Percentiles rank a stretch among this genome's conserved stretches.
These are phyloP conservation scores for Paraglomus brasilianum DNA, from an alignment of 192 early-diverging fungal genomes.

Conservation along the genomic window DNA sequence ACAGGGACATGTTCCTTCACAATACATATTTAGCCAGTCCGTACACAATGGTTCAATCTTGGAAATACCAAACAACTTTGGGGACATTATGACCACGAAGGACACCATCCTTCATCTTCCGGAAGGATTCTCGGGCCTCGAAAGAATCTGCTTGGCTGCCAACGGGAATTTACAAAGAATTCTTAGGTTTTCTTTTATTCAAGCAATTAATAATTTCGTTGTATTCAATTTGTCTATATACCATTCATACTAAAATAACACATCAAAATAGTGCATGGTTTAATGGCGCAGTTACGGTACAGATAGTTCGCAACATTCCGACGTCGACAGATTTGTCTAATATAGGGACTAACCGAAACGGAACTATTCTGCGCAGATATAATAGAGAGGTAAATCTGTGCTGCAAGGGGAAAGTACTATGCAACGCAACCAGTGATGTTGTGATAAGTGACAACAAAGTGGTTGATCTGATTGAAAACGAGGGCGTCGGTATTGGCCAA, in stretches of 20 bases:
- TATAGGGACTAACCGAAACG: background rate
- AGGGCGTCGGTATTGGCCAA: slow-evolving; percentile 47
- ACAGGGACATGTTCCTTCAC: too few relatives aligned
- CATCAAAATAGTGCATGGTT: slow-evolving; percentile 41
- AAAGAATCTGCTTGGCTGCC: slow-evolving; percentile 44
- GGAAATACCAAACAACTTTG: slow-evolving; percentile 45
- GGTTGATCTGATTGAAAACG: slow-evolving; percentile 39
- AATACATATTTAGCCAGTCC: too few relatives aligned
- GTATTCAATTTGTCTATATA: background rate
- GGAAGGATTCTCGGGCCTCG: slow-evolving; percentile 41
- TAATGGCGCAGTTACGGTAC: slow-evolving; percentile 37
- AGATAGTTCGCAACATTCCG: slow-evolving; percentile 37
- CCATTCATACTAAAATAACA: too few relatives aligned
- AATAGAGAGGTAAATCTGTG: slow-evolving; percentile 45
- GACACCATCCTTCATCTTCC: slow-evolving; percentile 38
- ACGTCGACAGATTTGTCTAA: slow-evolving; percentile 27
- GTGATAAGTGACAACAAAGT: slow-evolving; percentile 39
- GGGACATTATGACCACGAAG: slow-evolving; percentile 40
- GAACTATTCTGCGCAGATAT: slow-evolving; percentile 35
- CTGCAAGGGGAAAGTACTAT: slow-evolving; percentile 41
- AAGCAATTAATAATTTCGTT: background rate
- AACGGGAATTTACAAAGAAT: slow-evolving; percentile 49
- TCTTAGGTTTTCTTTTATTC: slow-evolving; percentile 34
- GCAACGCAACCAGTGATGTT: slow-evolving; percentile 43
- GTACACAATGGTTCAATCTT: slow-evolving; percentile 16